Percentiles rank a stretch among this genome's conserved stretches.
Conservation (phyloP, 1,284 basidiomycete species). For the Vanrija sp. region DNA sequence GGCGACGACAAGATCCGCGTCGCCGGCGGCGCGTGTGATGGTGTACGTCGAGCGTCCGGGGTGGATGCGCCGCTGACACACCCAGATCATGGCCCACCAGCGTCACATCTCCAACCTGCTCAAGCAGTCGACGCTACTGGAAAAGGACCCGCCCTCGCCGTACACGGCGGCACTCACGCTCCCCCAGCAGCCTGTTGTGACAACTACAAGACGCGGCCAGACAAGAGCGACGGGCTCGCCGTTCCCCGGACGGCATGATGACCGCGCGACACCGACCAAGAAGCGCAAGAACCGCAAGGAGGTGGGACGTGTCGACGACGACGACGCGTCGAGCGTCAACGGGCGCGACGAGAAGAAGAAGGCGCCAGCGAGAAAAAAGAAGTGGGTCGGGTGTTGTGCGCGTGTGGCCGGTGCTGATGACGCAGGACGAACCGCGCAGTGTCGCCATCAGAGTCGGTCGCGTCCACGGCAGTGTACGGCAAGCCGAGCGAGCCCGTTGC, state of each 20-base stretch:
- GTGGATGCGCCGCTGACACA: neutral
- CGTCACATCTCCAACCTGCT: conserved; percentile 58
- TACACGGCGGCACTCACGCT: conserved; percentile 62
- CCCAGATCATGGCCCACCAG: conserved; percentile 64
- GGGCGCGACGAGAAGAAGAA: conserved; percentile 38
- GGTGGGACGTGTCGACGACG: conserved; percentile 33
- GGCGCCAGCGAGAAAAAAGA: conserved; percentile 34
- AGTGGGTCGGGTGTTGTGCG: conserved; percentile 25
- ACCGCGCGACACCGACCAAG: conserved; percentile 36
- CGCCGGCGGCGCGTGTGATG: conserved; percentile 89
- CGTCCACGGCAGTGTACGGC: conserved; percentile 32
- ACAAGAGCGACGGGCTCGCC: conserved; percentile 41
- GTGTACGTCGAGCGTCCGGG: conserved; percentile 45
- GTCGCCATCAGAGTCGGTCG: conserved; percentile 43
- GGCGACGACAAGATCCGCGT: conserved; percentile 99
- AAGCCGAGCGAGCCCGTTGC: conserved; percentile 29
- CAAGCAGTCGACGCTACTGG: conserved; percentile 50
- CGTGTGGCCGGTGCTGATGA: neutral
- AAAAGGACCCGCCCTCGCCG: conserved; percentile 48
- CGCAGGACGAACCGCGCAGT: conserved; percentile 31
- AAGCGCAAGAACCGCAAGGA: conserved; percentile 39
- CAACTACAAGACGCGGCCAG: conserved; percentile 30
- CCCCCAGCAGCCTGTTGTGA: conserved; percentile 57
- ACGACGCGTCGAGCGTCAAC: conserved; percentile 37
- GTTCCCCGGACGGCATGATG: conserved; percentile 13